Evolutionary conservation across 148 eudicot species (phyloP), one percentile per base, ranked within the genome.

Genomic region (Diospyros kaki): DNA sequence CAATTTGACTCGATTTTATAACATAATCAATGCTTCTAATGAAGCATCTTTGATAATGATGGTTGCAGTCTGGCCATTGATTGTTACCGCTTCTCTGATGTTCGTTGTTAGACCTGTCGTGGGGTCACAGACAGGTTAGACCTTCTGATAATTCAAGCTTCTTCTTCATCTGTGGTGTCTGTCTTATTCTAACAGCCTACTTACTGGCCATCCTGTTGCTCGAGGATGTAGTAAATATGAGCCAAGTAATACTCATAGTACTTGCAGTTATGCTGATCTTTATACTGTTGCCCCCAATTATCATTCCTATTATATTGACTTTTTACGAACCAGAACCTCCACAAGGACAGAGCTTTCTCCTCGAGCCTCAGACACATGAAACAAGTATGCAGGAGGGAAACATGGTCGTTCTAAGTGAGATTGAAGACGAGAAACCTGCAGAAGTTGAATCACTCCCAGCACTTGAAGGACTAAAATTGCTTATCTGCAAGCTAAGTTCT

Each of bases 1-100:
- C 89, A 15, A 86, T 86, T 38, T 50, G 58, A 83, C 82, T 65
- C 86, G 81, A 77, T 14, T 86, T 71, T 86, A 83, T 72, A 60
- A 69, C 66, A 53, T 86, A 77, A 45, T 84, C 68, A 80, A 73
- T 74, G 65, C 79, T 63, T 56, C 87, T 2, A 63, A 72, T 74
- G 52, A 70, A 53, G 80, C 77, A 41, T 80, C 85, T 8, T 73
- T 86, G 13, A 82, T 86, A 58, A 68, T 86, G 6, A 80, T 81
- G 83, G 74, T 86, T 55, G 85, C 89, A 1, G 82, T 86, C 39
- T 82, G 85, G 42, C 91, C 89, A n/a, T 15, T 87, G 13, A 71
- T 80, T 6, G 76, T 84, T 28, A 73, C 82, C 58, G 76, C 83
- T 28, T 61, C 83, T 9, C 76, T 85, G 66, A 88, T 88, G 91